Evolutionary conservation across 352 stramenopile species (phyloP).

Genomic region (Globisporangium perplexum): DNA sequence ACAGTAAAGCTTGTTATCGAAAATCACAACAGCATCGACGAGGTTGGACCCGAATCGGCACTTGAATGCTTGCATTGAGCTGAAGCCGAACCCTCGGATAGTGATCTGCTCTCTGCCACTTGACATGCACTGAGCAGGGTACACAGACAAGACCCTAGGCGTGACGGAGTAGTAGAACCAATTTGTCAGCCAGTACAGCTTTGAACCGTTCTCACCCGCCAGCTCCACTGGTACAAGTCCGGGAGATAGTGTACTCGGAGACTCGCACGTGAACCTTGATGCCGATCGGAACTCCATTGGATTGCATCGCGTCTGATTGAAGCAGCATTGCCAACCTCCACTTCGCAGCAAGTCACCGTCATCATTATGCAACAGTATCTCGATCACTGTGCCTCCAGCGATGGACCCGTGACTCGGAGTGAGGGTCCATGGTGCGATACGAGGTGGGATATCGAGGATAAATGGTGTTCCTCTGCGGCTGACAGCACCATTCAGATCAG

Average conservation of each 20-base stretch:
- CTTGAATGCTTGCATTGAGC: constrained; percentile 8
- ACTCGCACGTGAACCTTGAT: constrained; percentile 9
- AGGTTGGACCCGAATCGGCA: constrained; percentile 26
- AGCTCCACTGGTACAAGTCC: constrained; percentile 22
- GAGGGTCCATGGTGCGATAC: constrained; percentile 17
- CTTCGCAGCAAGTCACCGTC: background rate
- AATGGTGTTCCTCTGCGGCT: constrained; percentile 2
- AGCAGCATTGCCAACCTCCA: constrained; percentile 32
- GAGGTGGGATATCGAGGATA: constrained; percentile 1
- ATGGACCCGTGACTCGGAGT: constrained; percentile 16
- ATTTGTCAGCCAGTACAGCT: constrained; percentile 9
- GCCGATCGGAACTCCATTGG: constrained; percentile 4
- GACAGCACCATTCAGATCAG: constrained; percentile 9
- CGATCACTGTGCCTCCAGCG: constrained; percentile 8
- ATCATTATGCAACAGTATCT: background rate
- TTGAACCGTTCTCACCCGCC: background rate
- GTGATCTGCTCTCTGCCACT: constrained; percentile 20
- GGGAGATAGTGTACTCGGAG: constrained; percentile 11
- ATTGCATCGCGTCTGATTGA: constrained; percentile 20
- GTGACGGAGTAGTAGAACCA: constrained; percentile 30
- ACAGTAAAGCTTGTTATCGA: constrained; percentile 28
- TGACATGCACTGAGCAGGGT: constrained; percentile 10
- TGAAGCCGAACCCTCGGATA: constrained; percentile 24
- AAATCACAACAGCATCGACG: constrained; percentile 10
- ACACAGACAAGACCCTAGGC: constrained; percentile 21